Conservation (phyloP, 768 basidiomycete genomes). For the Pisolithus tinctorius region DNA sequence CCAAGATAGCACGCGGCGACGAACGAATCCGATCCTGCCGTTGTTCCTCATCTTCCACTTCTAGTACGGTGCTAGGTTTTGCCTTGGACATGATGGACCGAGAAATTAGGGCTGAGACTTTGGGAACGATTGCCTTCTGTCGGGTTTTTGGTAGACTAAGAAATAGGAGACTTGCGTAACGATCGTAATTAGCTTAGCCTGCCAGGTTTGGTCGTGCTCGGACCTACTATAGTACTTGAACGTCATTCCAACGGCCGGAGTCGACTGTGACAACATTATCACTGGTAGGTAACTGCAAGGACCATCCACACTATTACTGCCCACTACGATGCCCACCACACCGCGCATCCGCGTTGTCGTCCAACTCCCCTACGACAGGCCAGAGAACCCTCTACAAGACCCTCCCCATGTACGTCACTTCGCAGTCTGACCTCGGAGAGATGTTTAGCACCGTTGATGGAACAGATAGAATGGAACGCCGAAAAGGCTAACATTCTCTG, state of each 20-base stretch:
- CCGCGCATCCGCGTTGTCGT: slow-evolving; percentile 65
- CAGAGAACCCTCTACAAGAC: slow-evolving; percentile 58
- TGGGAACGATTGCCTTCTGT: no score
- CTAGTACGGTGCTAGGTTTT: slow-evolving; percentile 23
- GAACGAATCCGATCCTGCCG: slow-evolving; percentile 38
- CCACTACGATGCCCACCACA: slow-evolving; percentile 15
- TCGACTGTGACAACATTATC: no score
- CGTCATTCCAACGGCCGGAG: no score
- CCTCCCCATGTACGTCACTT: slow-evolving; percentile 57
- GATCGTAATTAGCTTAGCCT: no score
- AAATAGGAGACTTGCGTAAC: no score
- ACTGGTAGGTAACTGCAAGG: no score
- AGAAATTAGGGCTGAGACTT: background rate
- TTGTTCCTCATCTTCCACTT: slow-evolving; percentile 42
- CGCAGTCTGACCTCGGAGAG: no score
- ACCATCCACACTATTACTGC: background rate
- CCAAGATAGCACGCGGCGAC: background rate
- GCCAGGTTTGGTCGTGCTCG: no score
- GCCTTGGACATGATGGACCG: slow-evolving; percentile 1
- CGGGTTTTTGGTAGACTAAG: background rate
- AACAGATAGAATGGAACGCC: slow-evolving; percentile 75
- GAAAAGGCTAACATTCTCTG: slow-evolving; percentile 83
- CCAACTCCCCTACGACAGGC: slow-evolving; percentile 71
- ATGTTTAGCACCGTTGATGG: no score
- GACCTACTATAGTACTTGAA: no score